A percentile compares a stretch with the other conserved stretches of the same genome.
Conservation (phyloP, 495 filamentous ascomycete genomes). For the Amphirosellinia nigrospora region DNA sequence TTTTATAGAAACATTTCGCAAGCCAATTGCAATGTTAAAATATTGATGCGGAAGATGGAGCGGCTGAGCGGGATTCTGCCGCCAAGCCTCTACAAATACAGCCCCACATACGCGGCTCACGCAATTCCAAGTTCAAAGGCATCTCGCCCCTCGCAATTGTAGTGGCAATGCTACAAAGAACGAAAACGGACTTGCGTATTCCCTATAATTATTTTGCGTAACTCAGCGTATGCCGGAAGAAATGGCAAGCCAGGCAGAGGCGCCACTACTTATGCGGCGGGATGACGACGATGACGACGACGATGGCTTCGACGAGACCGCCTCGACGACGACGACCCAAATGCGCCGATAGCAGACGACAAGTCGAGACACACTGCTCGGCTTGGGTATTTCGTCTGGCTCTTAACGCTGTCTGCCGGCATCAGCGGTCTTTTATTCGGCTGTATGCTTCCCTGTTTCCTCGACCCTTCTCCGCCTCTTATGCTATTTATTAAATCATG, state of each 20-base stretch:
- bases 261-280: constrained; percentile 31
- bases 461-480: not conserved
- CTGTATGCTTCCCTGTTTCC: constrained; percentile 61
- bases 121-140: not conserved
- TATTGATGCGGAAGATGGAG: not conserved
- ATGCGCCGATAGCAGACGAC: constrained; percentile 22
- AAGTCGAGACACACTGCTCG: constrained; percentile 29
- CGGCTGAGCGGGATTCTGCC: not conserved
- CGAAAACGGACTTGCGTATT: not conserved
- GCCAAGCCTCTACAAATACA: not conserved
- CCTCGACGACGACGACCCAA: constrained; percentile 26
- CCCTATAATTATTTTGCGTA: not conserved
- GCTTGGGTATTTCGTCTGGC: constrained; percentile 65
- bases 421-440: constrained; percentile 89
- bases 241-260: constrained; percentile 25
- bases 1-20: too few relatives aligned
- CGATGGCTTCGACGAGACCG: constrained; percentile 32
- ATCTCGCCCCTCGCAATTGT: not conserved
- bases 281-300: constrained; percentile 28
- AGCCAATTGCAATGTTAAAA: not conserved
- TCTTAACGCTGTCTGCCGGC: constrained; percentile 78
- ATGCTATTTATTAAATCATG: not conserved
- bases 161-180: constrained; percentile 14
- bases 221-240: not conserved
- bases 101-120: constrained; percentile 7